These are phyloP conservation scores for Ogataea kodamae DNA, from an alignment of 805 yeast species.

Conservation along the genomic window DNA sequence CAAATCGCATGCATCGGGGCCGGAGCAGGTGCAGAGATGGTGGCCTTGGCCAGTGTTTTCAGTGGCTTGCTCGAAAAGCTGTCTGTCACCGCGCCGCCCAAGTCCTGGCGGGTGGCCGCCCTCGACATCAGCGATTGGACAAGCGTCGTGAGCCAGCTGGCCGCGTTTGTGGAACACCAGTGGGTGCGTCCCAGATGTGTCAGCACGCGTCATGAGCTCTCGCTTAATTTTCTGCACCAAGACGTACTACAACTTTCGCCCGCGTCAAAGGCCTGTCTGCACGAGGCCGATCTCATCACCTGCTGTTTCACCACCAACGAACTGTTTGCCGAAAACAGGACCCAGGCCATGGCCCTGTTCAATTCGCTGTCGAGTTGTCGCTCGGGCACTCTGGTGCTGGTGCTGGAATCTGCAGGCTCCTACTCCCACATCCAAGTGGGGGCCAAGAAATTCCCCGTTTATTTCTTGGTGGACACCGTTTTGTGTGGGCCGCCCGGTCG, in stretches of 20 bases:
- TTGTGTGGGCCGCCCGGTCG: constrained; percentile 49
- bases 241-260: constrained; percentile 37
- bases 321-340: constrained; percentile 64
- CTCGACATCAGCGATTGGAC: constrained; percentile 83
- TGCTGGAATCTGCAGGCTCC: constrained; percentile 88
- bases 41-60: constrained; percentile 59
- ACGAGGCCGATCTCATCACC: constrained; percentile 52
- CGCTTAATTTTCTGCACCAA: constrained; percentile 31
- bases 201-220: constrained; percentile 22
- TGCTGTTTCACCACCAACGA: constrained; percentile 85
- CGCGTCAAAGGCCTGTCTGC: constrained; percentile 19
- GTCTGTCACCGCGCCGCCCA: constrained; percentile 5
- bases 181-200: constrained; percentile 49
- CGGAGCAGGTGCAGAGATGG: constrained; percentile 84
- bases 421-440: constrained; percentile 80
- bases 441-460: constrained; percentile 74
- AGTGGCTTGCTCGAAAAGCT: constrained; percentile 29
- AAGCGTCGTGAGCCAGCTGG: constrained; percentile 44
- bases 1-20: constrained; percentile 71
- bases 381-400: constrained; percentile 56
- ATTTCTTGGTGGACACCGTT: constrained; percentile 71
- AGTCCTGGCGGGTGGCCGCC: constrained; percentile 40
- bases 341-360: constrained; percentile 57
- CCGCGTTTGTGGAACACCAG: constrained; percentile 39
- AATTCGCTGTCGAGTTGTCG: constrained; percentile 47